phyloP scores from a whole-genome alignment of 345 rosid species.

The Bruguiera gymnorhiza region DNA sequence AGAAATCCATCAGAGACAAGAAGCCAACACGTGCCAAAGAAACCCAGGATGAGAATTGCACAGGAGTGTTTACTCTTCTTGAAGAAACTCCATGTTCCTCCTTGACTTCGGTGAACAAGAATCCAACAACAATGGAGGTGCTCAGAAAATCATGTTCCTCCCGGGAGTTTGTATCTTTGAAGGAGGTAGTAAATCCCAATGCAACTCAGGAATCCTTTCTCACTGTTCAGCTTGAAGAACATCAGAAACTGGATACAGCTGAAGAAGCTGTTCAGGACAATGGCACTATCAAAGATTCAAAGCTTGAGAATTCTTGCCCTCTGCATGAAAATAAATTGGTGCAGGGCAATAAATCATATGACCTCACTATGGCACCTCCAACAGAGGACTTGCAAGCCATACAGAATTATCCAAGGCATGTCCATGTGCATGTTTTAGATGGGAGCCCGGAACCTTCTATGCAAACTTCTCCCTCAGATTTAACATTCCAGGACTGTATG shows the following conservation, averaged over 20 bases:
- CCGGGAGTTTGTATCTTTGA: slow-evolving; percentile 55
- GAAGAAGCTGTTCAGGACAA: slow-evolving; percentile 47
- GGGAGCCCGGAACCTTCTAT: slow-evolving; percentile 45
- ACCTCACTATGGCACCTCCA: slow-evolving; percentile 23
- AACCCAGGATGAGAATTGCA: slow-evolving; percentile 62
- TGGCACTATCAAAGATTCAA: slow-evolving; percentile 43
- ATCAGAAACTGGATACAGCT: slow-evolving; percentile 36
- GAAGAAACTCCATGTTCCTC: slow-evolving; percentile 54
- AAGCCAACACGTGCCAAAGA: slow-evolving; percentile 46
- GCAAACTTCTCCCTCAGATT: slow-evolving; percentile 42
- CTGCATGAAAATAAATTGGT: slow-evolving; percentile 29
- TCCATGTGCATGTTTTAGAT: slow-evolving; percentile 54
- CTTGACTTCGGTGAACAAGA: slow-evolving; percentile 50
- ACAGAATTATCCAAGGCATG: slow-evolving; percentile 70
- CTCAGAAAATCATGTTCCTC: slow-evolving; percentile 44
- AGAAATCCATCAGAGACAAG: slow-evolving; percentile 48
- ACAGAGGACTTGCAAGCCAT: slow-evolving; percentile 45
- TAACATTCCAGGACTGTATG: slow-evolving; percentile 42
- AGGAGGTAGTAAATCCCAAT: slow-evolving; percentile 42
- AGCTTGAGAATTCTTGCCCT: slow-evolving; percentile 37
- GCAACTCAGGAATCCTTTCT: slow-evolving; percentile 27
- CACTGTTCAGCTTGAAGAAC: slow-evolving; percentile 27
- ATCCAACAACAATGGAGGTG: slow-evolving; percentile 32
- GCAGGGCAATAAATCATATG: slow-evolving; percentile 37
- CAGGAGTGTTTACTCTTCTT: slow-evolving; percentile 48